Evolutionary conservation across 495 filamentous ascomycete species (phyloP), one percentile per base, ranked within the genome.

Genomic region (Penicillium lividum): DNA sequence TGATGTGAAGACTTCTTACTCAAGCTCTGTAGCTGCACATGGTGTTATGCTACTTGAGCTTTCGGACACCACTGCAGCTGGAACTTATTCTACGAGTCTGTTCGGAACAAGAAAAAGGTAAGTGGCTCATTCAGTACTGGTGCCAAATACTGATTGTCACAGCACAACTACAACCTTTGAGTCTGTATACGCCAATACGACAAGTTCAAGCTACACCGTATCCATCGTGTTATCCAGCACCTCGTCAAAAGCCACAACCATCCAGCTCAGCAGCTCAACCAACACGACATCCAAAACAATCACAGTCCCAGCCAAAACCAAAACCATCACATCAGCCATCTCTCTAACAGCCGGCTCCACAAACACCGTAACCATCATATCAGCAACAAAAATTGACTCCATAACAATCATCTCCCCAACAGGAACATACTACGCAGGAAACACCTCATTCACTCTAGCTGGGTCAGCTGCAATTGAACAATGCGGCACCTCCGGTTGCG

Each of bases 31-130:
- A 2, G 64, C 66, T 13, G 72, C 67, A 0, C 79, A 82, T 52
- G 79, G 78, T 7, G 70, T 75, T 2, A 71, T 77, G 51, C 54
- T 82, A 5, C 56, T 82, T 3, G 73, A 80, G 27, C 64, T 81
- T 4, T 56, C 62, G 16, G 60, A 76, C 29, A 77, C 75, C 4
- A 64, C 64, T 0, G 29, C 58, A 0, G 63, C 73, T 25, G 70
- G 71, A 0, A 48, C 53, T 1, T 74, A 74, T 56, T 53, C 65
- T 7, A 64, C 49, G 1, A 42, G 45, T 1, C 15, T 52, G 0
- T 73, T 72, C 51, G 67, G 56, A 15, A 56, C 29, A 0, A 46
- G 45, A 3, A 58, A 46, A 16, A 64, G 68, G 72, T 75, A 59
- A 59, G 67, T 60, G 38, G 15, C 4, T 1, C 2, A 5, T 7